Conservation (phyloP, 192 early-diverging fungal species). For the Podila horticola region DNA sequence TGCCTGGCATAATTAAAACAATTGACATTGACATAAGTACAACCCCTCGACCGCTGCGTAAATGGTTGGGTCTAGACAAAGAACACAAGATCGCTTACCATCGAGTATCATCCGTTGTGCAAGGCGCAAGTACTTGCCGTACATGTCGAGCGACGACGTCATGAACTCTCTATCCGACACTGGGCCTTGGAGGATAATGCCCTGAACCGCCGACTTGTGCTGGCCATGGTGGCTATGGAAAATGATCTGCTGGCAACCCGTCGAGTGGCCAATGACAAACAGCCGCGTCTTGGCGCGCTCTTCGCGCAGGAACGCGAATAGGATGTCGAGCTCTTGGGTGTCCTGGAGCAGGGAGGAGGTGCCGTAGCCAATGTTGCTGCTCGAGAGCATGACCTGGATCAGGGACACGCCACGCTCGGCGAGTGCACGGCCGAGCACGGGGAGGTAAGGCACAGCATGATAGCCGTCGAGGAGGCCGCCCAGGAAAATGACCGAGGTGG, state of each 20-base stretch:
- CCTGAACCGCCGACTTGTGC: slow-evolving; percentile 22
- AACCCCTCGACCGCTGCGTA: background rate
- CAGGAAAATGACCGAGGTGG: slow-evolving; percentile 48
- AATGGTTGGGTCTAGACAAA: background rate
- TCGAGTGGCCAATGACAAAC: slow-evolving; percentile 59
- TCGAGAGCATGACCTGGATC: slow-evolving; percentile 56
- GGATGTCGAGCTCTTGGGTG: slow-evolving; percentile 45
- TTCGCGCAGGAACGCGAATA: slow-evolving; percentile 37
- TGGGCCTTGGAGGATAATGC: slow-evolving; percentile 54
- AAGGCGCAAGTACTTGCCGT: slow-evolving; percentile 28
- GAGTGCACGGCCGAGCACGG: slow-evolving; percentile 21
- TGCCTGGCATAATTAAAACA: background rate
- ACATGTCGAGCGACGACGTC: slow-evolving; percentile 23
- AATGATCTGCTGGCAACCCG: slow-evolving; percentile 54
- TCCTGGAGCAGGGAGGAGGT: slow-evolving; percentile 43
- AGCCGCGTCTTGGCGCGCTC: slow-evolving; percentile 34
- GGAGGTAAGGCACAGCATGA: slow-evolving; percentile 54
- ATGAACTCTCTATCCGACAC: slow-evolving; percentile 57
- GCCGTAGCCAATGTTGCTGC: slow-evolving; percentile 57
- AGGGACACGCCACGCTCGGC: slow-evolving; percentile 30
- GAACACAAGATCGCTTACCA: slow-evolving; percentile 15
- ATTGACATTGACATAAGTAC: background rate
- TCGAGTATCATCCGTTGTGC: slow-evolving; percentile 45
- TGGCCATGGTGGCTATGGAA: slow-evolving; percentile 36
- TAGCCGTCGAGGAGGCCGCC: slow-evolving; percentile 54